Percentiles rank a stretch among this genome's conserved stretches.
These are phyloP conservation scores for Trametes sanguinea DNA, from an alignment of 768 basidiomycete species.

Conservation along the genomic window DNA sequence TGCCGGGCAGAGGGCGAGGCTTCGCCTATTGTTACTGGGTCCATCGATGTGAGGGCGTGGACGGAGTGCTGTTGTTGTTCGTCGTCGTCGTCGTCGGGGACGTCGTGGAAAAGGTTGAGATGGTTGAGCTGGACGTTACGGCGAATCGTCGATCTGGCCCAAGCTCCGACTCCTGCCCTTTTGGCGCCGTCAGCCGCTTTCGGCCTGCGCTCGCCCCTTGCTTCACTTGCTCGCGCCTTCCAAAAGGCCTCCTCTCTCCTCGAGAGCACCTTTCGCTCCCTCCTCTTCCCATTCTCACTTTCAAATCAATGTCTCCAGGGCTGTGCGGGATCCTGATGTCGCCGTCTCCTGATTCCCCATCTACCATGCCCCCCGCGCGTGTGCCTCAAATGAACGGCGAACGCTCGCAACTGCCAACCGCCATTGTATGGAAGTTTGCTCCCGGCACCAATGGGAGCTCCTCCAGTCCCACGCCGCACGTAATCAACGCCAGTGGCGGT, in stretches of 20 bases:
- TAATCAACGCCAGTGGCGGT: slow-evolving; percentile 3
- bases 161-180: slow-evolving; percentile 24
- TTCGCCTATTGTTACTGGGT: slow-evolving; percentile 31
- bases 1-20: slow-evolving; percentile 46
- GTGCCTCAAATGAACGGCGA: slow-evolving; percentile 9
- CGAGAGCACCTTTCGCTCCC: background rate
- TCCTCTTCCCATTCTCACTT: background rate
- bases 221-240: background rate
- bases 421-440: slow-evolving; percentile 9
- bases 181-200: slow-evolving; percentile 25
- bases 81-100: slow-evolving; percentile 13
- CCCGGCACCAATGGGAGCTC: background rate
- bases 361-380: slow-evolving; percentile 6
- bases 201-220: slow-evolving; percentile 19
- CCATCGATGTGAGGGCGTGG: slow-evolving; percentile 28
- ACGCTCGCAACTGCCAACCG: slow-evolving; percentile 3
- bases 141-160: slow-evolving; percentile 13
- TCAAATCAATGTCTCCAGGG: background rate
- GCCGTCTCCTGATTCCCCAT: background rate
- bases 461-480: slow-evolving; percentile 5
- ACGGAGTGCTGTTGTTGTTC: slow-evolving; percentile 12
- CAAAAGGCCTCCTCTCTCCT: background rate
- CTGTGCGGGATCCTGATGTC: background rate
- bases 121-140: slow-evolving; percentile 18
- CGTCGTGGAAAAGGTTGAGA: slow-evolving; percentile 11